Evolutionary conservation across 306 rosid genomes (phyloP).

Genomic region (Carpinus fangiana): DNA sequence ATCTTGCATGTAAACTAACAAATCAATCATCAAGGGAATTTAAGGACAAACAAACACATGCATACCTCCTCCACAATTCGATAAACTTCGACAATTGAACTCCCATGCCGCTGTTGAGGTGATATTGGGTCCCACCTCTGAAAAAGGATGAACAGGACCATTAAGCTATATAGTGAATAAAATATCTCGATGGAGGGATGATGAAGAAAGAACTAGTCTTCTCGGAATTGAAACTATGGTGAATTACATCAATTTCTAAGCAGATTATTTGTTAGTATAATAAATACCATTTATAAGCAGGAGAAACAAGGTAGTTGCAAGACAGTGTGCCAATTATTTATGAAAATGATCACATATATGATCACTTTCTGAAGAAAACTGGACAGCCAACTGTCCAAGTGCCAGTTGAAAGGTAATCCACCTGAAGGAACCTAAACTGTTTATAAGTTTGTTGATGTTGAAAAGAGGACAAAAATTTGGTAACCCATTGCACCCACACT

Average conservation of each 20-base stretch:
- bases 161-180: slow-evolving; percentile 9
- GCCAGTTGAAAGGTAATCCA: too few relatives aligned
- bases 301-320: neutral
- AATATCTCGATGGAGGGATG: neutral
- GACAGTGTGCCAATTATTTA: too few relatives aligned
- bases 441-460: too few relatives aligned
- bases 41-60: slow-evolving; percentile 3
- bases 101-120: slow-evolving; percentile 92
- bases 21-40: neutral
- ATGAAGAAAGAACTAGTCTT: slow-evolving; percentile 11
- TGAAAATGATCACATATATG: too few relatives aligned
- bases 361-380: too few relatives aligned
- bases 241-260: neutral
- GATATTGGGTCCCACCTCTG: slow-evolving; percentile 97
- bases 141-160: slow-evolving; percentile 27
- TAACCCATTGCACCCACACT: too few relatives aligned
- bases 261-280: neutral
- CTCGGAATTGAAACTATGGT: neutral
- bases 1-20: neutral
- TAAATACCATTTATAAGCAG: neutral
- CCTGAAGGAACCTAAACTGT: too few relatives aligned
- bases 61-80: slow-evolving; percentile 98
- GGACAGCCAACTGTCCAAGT: too few relatives aligned
- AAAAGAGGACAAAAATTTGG: too few relatives aligned
- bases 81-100: slow-evolving; percentile 93